phyloP scores from a whole-genome alignment of 768 basidiomycete species.

The Tricholoma sp. region DNA sequence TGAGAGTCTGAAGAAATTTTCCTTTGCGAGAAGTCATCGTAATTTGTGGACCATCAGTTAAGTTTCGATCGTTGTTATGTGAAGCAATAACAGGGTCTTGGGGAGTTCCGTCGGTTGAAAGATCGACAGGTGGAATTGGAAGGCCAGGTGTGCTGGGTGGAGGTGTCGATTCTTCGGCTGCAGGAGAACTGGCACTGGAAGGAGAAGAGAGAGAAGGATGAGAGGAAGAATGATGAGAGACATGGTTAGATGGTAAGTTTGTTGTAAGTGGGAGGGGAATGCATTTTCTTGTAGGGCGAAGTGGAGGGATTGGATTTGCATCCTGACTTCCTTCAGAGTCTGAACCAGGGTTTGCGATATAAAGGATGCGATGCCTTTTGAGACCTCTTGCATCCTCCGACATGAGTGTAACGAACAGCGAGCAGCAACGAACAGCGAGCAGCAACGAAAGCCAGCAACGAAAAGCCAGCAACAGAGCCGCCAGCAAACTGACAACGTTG shows the following conservation, averaged over 20 bases:
- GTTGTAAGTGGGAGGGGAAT: constrained; percentile 22
- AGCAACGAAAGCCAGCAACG: too few relatives aligned
- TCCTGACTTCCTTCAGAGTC: constrained; percentile 32
- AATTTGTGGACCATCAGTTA: constrained; percentile 14
- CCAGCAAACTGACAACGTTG: constrained; percentile 1
- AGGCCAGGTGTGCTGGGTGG: constrained; percentile 63
- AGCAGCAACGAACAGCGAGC: too few relatives aligned
- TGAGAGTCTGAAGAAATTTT: constrained; percentile 30
- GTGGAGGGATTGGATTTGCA: constrained; percentile 7
- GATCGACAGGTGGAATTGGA: constrained; percentile 37
- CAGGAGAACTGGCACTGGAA: constrained; percentile 60
- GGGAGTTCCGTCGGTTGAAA: constrained; percentile 30
- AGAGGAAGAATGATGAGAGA: constrained; percentile 32
- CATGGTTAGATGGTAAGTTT: constrained; percentile 26
- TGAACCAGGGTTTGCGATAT: constrained; percentile 59
- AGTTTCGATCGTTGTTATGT: constrained; percentile 9
- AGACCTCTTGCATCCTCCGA: constrained; percentile 51
- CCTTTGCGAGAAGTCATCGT: constrained; percentile 23
- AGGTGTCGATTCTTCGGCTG: constrained; percentile 60
- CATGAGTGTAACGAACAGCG: constrained; percentile 32
- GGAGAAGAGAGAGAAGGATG: constrained; percentile 66
- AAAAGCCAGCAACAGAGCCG: too few relatives aligned
- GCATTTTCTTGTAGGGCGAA: too few relatives aligned
- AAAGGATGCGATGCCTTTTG: constrained; percentile 37
- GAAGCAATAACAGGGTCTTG: constrained; percentile 22